Percentiles rank a stretch among this genome's conserved stretches.
These are phyloP conservation scores for Ascosphaera pollenicola DNA, from an alignment of 2,329 filamentous ascomycete species.

Conservation along the genomic window DNA sequence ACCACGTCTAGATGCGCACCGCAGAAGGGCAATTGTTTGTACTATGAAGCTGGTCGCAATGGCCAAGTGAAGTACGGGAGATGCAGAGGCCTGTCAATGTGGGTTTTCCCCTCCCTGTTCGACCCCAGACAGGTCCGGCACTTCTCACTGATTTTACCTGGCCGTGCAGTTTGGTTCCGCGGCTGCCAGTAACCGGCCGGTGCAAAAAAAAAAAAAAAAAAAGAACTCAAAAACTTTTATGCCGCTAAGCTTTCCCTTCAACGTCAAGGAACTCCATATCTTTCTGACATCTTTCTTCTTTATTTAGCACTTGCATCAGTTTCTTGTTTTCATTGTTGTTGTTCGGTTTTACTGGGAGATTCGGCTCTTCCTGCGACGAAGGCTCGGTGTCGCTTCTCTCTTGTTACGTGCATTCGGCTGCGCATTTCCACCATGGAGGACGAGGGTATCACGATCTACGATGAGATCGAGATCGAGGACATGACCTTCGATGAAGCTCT, in stretches of 20 bases:
- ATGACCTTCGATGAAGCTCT: conserved; percentile 72
- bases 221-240: background rate
- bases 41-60: background rate
- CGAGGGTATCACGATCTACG: conserved; percentile 59
- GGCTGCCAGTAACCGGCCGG: background rate
- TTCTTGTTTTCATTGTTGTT: background rate
- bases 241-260: background rate
- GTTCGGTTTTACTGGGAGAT: background rate
- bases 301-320: background rate
- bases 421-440: conserved; percentile 32
- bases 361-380: background rate
- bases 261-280: background rate
- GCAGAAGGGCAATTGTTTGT: background rate
- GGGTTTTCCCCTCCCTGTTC: too few relatives aligned
- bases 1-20: conserved; percentile 1
- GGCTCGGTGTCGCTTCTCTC: conserved; percentile 2
- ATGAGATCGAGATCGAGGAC: conserved; percentile 97
- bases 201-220: background rate
- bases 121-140: too few relatives aligned
- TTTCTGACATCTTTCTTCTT: background rate
- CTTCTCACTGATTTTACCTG: background rate
- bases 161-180: background rate
- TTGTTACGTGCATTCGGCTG: conserved; percentile 5
- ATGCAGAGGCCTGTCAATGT: background rate
- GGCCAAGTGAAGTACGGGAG: background rate